phyloP scores from a whole-genome alignment of 306 rosid species.

The Citrullus colocynthis region DNA sequence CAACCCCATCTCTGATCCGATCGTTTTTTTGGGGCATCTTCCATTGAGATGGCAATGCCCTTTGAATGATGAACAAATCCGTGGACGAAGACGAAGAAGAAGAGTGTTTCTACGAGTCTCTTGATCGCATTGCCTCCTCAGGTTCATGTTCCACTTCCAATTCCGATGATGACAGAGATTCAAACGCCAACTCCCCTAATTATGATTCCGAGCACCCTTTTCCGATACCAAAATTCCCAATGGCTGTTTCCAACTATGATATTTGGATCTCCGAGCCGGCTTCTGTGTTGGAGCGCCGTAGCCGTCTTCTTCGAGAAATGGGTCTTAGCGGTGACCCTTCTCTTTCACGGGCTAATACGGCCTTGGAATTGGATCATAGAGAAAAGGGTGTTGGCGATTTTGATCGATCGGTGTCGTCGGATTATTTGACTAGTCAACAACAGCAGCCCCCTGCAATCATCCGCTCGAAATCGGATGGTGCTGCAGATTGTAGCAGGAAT shows the following conservation, averaged over 20 bases:
- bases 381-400: slow-evolving; percentile 22
- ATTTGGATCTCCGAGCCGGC: slow-evolving; percentile 92
- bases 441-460: slow-evolving; percentile 16
- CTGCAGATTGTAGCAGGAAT: slow-evolving; percentile 12
- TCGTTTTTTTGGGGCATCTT: slow-evolving; percentile 33
- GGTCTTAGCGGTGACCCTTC: slow-evolving; percentile 62
- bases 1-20: slow-evolving; percentile 1
- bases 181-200: slow-evolving; percentile 24
- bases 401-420: slow-evolving; percentile 40
- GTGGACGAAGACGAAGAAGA: slow-evolving; percentile 36
- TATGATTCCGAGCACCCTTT: slow-evolving; percentile 30
- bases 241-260: slow-evolving; percentile 50
- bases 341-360: slow-evolving; percentile 29
- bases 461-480: slow-evolving; percentile 57
- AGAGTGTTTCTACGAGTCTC: slow-evolving; percentile 79
- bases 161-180: slow-evolving; percentile 34
- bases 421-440: slow-evolving; percentile 20
- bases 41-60: slow-evolving; percentile 77
- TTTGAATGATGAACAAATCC: slow-evolving; percentile 58
- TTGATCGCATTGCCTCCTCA: slow-evolving; percentile 73
- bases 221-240: slow-evolving; percentile 46
- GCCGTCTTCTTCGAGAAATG: slow-evolving; percentile 52
- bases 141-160: slow-evolving; percentile 81
- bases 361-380: slow-evolving; percentile 7
- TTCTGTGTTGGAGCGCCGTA: slow-evolving; percentile 82